Evolutionary conservation across 2,329 filamentous ascomycete genomes (phyloP).

Genomic region (Monosporascus sp.): DNA sequence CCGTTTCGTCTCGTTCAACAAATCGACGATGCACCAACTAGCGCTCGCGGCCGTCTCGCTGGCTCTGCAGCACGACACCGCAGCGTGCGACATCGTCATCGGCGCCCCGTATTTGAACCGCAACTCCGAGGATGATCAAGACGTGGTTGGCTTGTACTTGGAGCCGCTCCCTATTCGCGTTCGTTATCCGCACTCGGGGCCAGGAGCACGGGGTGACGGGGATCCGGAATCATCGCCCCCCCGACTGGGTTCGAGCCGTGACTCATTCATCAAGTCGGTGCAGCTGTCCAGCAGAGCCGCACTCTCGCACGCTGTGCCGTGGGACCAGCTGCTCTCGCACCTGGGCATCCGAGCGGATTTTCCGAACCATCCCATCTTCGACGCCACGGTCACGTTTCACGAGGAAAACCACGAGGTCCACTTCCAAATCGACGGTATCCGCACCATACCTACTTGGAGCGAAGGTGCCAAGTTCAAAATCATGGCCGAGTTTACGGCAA

Average conservation of each 20-base stretch:
- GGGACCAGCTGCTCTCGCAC: constrained; percentile 22
- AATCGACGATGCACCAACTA: neutral
- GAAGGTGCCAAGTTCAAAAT: constrained; percentile 13
- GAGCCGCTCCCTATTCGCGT: constrained; percentile 22
- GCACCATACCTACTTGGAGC: constrained; percentile 3
- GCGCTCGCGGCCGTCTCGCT: neutral
- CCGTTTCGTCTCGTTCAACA: too few species aligned
- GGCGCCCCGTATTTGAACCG: constrained; percentile 26
- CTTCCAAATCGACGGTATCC: neutral
- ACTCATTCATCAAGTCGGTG: constrained; percentile 5
- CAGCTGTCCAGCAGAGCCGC: constrained; percentile 17
- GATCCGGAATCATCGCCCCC: too few species aligned
- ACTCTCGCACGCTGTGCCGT: constrained; percentile 24
- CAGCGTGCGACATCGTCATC: constrained; percentile 17
- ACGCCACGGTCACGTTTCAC: constrained; percentile 19
- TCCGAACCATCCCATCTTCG: constrained; percentile 17
- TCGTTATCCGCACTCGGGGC: too few species aligned
- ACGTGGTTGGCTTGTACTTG: constrained; percentile 24
- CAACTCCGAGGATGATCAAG: constrained; percentile 11
- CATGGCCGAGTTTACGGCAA: constrained; percentile 12
- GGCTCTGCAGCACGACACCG: neutral
- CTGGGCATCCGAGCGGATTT: constrained; percentile 6
- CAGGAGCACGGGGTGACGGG: too few species aligned
- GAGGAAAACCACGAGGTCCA: neutral
- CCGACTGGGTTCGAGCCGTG: too few species aligned